These are phyloP conservation scores for Metschnikowia proteae DNA, from an alignment of 805 yeast genomes.

Conservation along the genomic window DNA sequence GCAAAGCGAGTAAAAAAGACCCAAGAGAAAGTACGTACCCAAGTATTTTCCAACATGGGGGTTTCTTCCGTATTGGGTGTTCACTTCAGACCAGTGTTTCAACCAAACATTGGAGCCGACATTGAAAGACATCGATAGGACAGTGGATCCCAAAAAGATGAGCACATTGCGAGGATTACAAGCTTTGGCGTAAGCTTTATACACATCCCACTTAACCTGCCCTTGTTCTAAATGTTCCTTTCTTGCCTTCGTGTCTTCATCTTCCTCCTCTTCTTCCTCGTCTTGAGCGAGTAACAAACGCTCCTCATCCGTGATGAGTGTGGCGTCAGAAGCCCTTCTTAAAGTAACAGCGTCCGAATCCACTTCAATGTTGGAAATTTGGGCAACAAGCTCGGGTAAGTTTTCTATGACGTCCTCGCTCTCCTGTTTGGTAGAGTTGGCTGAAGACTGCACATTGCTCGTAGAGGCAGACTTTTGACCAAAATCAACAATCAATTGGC, in stretches of 20 bases:
- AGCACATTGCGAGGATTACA: slow-evolving; percentile 69
- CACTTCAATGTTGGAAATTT: slow-evolving; percentile 26
- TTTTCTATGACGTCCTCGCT: slow-evolving; percentile 14
- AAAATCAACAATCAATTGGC: slow-evolving; percentile 55
- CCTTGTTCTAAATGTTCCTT: slow-evolving; percentile 90
- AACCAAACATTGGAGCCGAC: slow-evolving; percentile 86
- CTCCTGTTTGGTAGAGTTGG: slow-evolving; percentile 21
- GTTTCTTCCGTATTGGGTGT: slow-evolving; percentile 62
- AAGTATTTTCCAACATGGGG: slow-evolving; percentile 71
- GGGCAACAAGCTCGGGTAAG: slow-evolving; percentile 25
- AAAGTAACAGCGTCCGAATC: slow-evolving; percentile 36
- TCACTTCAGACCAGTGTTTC: slow-evolving; percentile 95
- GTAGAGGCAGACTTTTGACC: slow-evolving; percentile 44
- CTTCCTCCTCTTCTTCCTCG: slow-evolving; percentile 36
- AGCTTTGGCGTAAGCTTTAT: slow-evolving; percentile 78
- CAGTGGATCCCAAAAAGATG: slow-evolving; percentile 51
- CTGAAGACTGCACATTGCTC: slow-evolving; percentile 13
- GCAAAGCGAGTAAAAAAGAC: slow-evolving; percentile 60
- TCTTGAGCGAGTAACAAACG: slow-evolving; percentile 23
- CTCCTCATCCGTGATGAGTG: slow-evolving; percentile 40
- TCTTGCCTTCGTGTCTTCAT: slow-evolving; percentile 39
- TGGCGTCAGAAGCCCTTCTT: slow-evolving; percentile 62
- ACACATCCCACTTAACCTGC: slow-evolving; percentile 84
- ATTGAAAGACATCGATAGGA: slow-evolving; percentile 56
- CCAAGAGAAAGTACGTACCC: slow-evolving; percentile 70